Percentiles rank a stretch among this genome's conserved stretches.
Evolutionary conservation across 441 rosid genomes (phyloP).

Genomic region (Hura crepitans): DNA sequence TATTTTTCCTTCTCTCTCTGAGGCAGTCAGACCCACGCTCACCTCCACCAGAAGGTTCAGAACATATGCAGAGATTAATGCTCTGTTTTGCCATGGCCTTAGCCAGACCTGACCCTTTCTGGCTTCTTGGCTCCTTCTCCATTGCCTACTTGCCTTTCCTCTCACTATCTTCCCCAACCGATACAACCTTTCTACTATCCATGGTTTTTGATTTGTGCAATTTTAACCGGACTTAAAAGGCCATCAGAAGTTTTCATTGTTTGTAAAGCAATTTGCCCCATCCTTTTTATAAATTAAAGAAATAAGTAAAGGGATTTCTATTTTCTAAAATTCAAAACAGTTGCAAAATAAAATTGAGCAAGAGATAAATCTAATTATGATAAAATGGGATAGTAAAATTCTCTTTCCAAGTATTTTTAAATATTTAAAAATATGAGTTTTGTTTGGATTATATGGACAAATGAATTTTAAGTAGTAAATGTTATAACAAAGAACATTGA

Average conservation of each 20-base stretch:
- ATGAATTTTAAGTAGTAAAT: too few species aligned
- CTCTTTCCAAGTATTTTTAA: too few species aligned
- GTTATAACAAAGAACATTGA: too few species aligned
- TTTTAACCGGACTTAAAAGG: neutral
- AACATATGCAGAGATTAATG: conserved; percentile 3
- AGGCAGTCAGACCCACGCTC: conserved; percentile 19
- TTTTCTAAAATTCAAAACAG: too few species aligned
- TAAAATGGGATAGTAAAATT: too few species aligned
- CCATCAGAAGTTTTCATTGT: neutral
- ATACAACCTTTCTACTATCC: neutral
- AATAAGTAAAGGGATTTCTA: too few species aligned
- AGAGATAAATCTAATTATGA: too few species aligned
- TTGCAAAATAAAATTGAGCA: too few species aligned
- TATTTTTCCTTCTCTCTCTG: neutral
- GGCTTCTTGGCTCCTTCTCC: neutral
- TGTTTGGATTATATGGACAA: too few species aligned
- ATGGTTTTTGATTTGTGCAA: neutral
- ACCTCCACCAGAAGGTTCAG: conserved; percentile 28
- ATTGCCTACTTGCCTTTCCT: conserved; percentile 14
- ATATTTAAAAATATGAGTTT: too few species aligned
- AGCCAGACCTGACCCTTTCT: conserved; percentile 8
- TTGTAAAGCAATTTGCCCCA: too few species aligned
- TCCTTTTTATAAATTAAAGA: neutral
- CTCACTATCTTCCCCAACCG: neutral
- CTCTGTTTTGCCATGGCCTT: conserved; percentile 22